Evolutionary conservation across 257 asterid species (phyloP).

Genomic region (Handroanthus guayacan): DNA sequence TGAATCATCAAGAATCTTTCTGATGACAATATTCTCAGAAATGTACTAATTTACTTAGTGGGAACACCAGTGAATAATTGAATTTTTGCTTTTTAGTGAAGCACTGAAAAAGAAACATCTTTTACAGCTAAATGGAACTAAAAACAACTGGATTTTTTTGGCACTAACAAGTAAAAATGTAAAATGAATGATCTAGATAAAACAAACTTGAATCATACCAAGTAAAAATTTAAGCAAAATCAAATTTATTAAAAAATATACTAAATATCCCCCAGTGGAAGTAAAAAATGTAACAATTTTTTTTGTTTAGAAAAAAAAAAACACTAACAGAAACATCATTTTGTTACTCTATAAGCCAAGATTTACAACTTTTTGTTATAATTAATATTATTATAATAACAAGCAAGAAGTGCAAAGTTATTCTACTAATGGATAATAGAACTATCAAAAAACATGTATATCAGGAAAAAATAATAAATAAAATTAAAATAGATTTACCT

Average conservation of each 20-base stretch:
- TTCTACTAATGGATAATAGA: neutral
- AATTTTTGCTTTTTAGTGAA: neutral
- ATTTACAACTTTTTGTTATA: neutral
- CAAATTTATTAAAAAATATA: neutral
- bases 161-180: neutral
- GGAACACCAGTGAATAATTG: neutral
- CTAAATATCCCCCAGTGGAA: neutral
- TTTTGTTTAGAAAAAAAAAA: neutral
- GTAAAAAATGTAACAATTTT: neutral
- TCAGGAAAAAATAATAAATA: no score
- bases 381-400: neutral
- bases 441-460: neutral
- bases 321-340: neutral
- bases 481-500: neutral
- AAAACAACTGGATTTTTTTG: neutral
- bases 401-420: neutral
- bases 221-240: neutral
- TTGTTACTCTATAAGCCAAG: neutral
- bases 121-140: neutral
- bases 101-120: constrained; percentile 10
- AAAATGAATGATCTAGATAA: neutral
- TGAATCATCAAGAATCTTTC: constrained; percentile 3
- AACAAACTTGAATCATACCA: neutral
- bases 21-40: neutral
- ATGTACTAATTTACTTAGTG: neutral